A percentile compares a stretch with the other conserved stretches of the same genome.
phyloP scores from a whole-genome alignment of 768 basidiomycete genomes.

The Solioccasus polychromus region DNA sequence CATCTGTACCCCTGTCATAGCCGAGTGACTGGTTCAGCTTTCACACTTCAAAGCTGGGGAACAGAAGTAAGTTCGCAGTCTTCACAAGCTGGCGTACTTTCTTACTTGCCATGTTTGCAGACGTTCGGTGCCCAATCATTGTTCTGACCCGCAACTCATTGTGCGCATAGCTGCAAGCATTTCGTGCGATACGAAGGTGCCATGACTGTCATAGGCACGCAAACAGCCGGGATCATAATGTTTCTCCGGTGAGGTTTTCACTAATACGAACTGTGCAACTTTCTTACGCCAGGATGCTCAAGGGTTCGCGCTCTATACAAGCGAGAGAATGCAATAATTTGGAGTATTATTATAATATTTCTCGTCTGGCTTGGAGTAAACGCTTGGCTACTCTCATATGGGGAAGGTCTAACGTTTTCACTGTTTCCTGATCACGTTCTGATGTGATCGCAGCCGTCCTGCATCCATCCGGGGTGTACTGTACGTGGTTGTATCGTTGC shows the following conservation, averaged over 20 bases:
- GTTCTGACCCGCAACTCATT: neutral
- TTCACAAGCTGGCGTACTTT: neutral
- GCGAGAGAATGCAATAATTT: constrained; percentile 5
- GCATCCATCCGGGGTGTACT: constrained; percentile 1
- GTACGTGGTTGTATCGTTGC: constrained; percentile 8
- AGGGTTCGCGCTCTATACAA: constrained; percentile 21
- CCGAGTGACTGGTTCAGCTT: constrained; percentile 12
- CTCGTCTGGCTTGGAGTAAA: constrained; percentile 46
- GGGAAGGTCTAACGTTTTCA: constrained; percentile 40
- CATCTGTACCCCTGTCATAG: neutral
- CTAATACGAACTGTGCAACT: neutral
- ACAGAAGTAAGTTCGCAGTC: constrained; percentile 5
- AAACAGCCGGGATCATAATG: constrained; percentile 42
- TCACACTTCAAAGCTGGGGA: constrained; percentile 13
- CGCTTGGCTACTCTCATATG: constrained; percentile 51
- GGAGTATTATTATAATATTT: constrained; percentile 30
- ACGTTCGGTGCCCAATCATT: constrained; percentile 4
- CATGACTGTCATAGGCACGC: constrained; percentile 41
- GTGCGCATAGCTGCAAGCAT: constrained; percentile 36
- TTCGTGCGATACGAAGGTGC: constrained; percentile 52
- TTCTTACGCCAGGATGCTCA: neutral
- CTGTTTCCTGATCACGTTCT: neutral
- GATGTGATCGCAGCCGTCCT: constrained; percentile 10
- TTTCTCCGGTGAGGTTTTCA: constrained; percentile 35
- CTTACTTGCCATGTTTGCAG: constrained; percentile 5